Evolutionary conservation across 441 rosid species (phyloP), one percentile per base, ranked within the genome.

Genomic region (Rhodomyrtus psidioides): DNA sequence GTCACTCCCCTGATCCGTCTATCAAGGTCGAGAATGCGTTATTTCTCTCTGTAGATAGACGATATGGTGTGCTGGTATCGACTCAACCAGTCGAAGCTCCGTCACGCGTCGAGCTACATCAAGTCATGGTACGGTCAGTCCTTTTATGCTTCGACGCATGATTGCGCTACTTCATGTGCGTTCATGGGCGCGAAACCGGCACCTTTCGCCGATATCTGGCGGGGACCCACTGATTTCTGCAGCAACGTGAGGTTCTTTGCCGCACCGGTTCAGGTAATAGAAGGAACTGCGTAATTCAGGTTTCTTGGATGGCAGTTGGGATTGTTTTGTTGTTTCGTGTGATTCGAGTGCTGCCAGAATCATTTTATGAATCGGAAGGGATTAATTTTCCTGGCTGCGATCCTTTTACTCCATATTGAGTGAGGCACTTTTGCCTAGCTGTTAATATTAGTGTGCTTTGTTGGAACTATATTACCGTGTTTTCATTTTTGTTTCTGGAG

Each of bases 1-100:
- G 3, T 62, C 44, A 30, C 75, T 19, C 44, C 24, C 17, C 24
- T 17, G 75, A 62, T 30, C 44, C 9, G 23, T 62, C 42, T 62
- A 30, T 19, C 79, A 3, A 2, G 79, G 44, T 70, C n/a, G 79
- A 23, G 79, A 46, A 70, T 70, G 79, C 79, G 9, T 10, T 23
- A 7, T 21, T 19, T 23, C 2, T 28, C 58, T 53, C 27, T 7
- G 46, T 82, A 82, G 34, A 82, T 42, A 55, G 58, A 27, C 53
- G 39, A 28, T 19, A 95, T 95, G 98, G 90, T 91, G 16, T 83
- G 91, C 70, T 93, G 92, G 91, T 89, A 88, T 87, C 87, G 94
- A 88, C 89, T 90, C 85, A 90, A 86, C 84, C 94, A 89, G n/a
- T 91, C 94, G 13, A 93, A 86, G 88, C 86, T 93, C 86, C 91